Evolutionary conservation across 805 yeast species (phyloP).

Genomic region (Suhomyces kilbournensis): DNA sequence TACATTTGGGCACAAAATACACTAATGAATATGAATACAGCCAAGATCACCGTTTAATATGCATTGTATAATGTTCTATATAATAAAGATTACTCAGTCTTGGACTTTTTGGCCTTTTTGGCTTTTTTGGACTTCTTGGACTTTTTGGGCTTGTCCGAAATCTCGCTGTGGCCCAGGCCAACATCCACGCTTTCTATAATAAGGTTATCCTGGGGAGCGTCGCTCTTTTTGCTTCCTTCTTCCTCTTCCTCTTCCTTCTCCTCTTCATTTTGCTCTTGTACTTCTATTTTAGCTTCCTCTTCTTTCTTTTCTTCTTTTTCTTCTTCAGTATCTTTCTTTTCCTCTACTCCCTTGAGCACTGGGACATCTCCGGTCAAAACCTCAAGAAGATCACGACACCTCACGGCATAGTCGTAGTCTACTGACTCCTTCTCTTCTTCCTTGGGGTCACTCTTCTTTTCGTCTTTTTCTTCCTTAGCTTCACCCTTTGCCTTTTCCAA

Average conservation of each 20-base stretch:
- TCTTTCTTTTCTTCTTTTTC: constrained; percentile 11
- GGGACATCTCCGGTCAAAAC: constrained; percentile 35
- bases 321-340: constrained; percentile 5
- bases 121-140: no score
- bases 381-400: constrained; percentile 38
- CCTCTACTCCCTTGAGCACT: constrained; percentile 26
- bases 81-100: constrained; percentile 7
- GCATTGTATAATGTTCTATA: background rate
- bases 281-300: constrained; percentile 2
- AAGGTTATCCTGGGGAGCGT: constrained; percentile 5
- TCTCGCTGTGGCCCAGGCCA: constrained; percentile 1
- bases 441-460: constrained; percentile 7
- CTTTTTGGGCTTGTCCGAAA: constrained; percentile 8
- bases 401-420: constrained; percentile 38
- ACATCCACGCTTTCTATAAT: constrained; percentile 10
- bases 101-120: background rate
- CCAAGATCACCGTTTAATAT: background rate
- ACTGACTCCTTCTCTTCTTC: constrained; percentile 14
- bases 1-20: background rate
- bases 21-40: no score
- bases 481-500: constrained; percentile 18
- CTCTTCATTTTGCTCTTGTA: constrained; percentile 1
- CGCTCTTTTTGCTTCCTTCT: constrained; percentile 11
- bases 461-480: constrained; percentile 16
- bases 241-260: constrained; percentile 13